Evolutionary conservation across 495 filamentous ascomycete species (phyloP).

Genomic region (Tuber magnatum): DNA sequence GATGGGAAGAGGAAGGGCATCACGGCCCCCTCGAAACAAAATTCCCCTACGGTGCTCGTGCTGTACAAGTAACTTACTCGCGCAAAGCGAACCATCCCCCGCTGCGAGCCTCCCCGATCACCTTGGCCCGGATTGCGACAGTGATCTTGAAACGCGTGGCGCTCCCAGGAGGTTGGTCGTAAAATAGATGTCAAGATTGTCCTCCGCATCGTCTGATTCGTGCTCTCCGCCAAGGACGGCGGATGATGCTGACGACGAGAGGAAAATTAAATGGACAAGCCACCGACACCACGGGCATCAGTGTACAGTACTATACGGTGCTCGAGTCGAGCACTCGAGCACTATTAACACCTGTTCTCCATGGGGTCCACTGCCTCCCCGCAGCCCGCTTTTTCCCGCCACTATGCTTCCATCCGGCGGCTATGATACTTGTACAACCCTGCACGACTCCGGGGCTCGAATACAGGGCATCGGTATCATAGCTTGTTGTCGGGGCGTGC

Average conservation of each 20-base stretch:
- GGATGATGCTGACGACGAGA: not conserved
- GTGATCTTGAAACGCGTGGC: constrained; percentile 37
- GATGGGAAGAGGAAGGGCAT: not conserved
- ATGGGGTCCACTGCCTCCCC: not conserved
- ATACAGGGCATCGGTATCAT: too few species aligned
- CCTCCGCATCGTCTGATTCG: not conserved
- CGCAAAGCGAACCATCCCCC: constrained; percentile 27
- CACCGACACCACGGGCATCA: not conserved
- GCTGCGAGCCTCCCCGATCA: constrained; percentile 15
- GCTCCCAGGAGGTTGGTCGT: constrained; percentile 28
- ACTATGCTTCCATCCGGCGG: not conserved
- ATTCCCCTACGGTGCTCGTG: not conserved
- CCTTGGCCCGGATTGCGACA: constrained; percentile 36
- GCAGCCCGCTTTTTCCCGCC: not conserved
- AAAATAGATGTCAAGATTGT: constrained; percentile 21
- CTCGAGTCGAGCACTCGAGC: too few species aligned
- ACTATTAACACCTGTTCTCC: not conserved
- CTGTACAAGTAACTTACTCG: too few species aligned
- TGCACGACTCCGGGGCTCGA: not conserved
- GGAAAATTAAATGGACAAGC: not conserved
- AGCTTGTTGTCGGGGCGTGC: not conserved
- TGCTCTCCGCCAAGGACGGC: not conserved
- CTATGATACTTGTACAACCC: too few species aligned
- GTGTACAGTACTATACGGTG: too few species aligned
- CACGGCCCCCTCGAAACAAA: not conserved